Base-by-base conservation (phyloP, 768 basidiomycete genomes). In the Cyclocybe cylindracea region DNA sequence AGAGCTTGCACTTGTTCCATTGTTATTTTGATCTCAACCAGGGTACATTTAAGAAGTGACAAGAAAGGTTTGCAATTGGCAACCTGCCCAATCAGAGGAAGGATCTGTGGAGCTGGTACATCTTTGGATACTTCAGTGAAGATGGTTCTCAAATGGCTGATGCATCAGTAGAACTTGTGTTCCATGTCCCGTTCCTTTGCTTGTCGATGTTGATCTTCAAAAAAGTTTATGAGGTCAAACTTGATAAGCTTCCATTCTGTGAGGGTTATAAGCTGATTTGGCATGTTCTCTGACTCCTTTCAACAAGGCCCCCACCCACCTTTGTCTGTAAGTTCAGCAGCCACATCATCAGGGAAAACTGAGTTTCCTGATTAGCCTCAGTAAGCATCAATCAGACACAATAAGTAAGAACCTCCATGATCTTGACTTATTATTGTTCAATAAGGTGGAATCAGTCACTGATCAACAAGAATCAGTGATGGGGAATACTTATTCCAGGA, bases 161-260 rank as follows among this genome's bases (percentile, higher is more conserved):
- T 24, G 24, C 24, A 5, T 24, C 24, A 5, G 24, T 24, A 24
- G 24, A 24, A 24, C 24, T 24, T 24, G 24, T 24, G 24, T 24
- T 24, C 24, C 24, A 24, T 9, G 16, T 7, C 7, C 37, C 37
- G 32, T 7, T 38, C 31, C 6, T 10, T 34, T 16, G 49, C 46
- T 40, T 56, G 58, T 48, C 46, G 46, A 11, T 11, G 10, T n/a
- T 44, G 36, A 33, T 50, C 37, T 24, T 61, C 54, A 14, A 60
- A 45, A 31, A 59, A 39, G 29, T 50, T 48, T 6, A 70, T 54
- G 5, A 68, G 46, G 2, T 57, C 53, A 1, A 44, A 43, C 41
- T 60, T 56, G 1, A 69, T 61, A 6, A 54, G 59, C 9, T 56
- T 46, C 70, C 68, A 70, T 16, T 53, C 68, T 5, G 13, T 35